Evolutionary conservation across 2,329 filamentous ascomycete genomes (phyloP).

Genomic region (Ploettnerulaceae sp.): DNA sequence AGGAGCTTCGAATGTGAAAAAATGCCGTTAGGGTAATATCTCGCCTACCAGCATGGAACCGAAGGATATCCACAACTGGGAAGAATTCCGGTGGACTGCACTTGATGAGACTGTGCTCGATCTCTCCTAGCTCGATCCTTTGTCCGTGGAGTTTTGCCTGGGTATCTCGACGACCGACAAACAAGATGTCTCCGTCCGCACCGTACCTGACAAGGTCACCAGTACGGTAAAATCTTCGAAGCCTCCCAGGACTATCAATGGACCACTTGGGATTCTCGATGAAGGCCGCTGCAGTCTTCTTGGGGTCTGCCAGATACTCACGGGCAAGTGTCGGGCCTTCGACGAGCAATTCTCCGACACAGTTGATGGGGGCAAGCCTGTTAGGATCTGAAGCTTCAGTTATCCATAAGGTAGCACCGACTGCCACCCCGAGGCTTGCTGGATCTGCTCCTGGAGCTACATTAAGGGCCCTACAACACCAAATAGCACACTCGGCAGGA

Average conservation of each 20-base stretch:
- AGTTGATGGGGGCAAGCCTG: slow-evolving; percentile 33
- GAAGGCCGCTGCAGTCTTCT: slow-evolving; percentile 36
- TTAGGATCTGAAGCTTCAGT: slow-evolving; percentile 38
- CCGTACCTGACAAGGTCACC: slow-evolving; percentile 57
- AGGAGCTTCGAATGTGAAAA: slow-evolving; percentile 22
- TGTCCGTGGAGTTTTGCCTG: slow-evolving; percentile 48
- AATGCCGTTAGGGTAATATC: slow-evolving; percentile 30
- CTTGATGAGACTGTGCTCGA: slow-evolving; percentile 16
- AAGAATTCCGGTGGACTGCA: slow-evolving; percentile 18
- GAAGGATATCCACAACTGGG: not conserved
- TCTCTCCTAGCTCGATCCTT: slow-evolving; percentile 21
- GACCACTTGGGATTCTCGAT: slow-evolving; percentile 33
- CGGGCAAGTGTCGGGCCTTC: slow-evolving; percentile 36
- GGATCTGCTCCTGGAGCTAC: not conserved
- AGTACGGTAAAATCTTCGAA: slow-evolving; percentile 45
- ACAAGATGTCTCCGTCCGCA: slow-evolving; percentile 45
- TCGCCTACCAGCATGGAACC: not conserved
- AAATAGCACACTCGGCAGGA: slow-evolving; percentile 3
- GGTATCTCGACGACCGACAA: slow-evolving; percentile 56
- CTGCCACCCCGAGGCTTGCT: not conserved
- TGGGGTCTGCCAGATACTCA: slow-evolving; percentile 38
- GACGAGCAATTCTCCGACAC: slow-evolving; percentile 37
- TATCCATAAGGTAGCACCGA: slow-evolving; percentile 34
- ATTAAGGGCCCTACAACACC: slow-evolving; percentile 3
- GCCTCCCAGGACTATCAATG: not conserved